Percentiles rank a stretch among this genome's conserved stretches.
Evolutionary conservation across 2,329 filamentous ascomycete species (phyloP).

Genomic region (Parastagonospora avenae): DNA sequence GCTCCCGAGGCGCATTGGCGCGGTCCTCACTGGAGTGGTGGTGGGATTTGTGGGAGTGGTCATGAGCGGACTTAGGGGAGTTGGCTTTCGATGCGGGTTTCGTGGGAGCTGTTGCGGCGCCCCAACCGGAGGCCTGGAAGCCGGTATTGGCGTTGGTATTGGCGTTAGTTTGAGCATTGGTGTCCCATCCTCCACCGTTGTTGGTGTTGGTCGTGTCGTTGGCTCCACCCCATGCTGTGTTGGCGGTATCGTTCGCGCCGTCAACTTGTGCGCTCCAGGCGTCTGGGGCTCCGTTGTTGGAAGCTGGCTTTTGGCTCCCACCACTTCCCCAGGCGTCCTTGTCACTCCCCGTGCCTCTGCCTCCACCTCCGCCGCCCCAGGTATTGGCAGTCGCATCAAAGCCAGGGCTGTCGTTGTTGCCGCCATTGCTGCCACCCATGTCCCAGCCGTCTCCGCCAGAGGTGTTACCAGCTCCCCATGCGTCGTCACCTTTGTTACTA

Average conservation of each 20-base stretch:
- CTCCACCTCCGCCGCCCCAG: not conserved
- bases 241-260: too few relatives aligned
- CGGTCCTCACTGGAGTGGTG: not conserved
- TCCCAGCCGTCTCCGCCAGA: not conserved
- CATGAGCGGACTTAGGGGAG: not conserved
- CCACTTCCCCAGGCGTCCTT: not conserved
- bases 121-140: not conserved
- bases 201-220: too few relatives aligned
- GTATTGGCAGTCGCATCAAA: not conserved
- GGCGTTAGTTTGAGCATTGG: not conserved
- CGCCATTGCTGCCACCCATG: not conserved
- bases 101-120: not conserved
- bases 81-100: slow-evolving; percentile 5
- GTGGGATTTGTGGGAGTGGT: not conserved
- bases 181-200: not conserved
- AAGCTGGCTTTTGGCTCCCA: not conserved
- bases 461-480: not conserved
- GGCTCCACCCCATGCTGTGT: too few relatives aligned
- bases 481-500: not conserved
- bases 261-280: too few relatives aligned
- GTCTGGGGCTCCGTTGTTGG: too few relatives aligned
- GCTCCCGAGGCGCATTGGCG: slow-evolving; percentile 4
- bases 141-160: not conserved
- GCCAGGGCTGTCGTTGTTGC: not conserved
- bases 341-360: not conserved